phyloP scores from a whole-genome alignment of 1,284 basidiomycete genomes.

The Sphagnurus paluster region DNA sequence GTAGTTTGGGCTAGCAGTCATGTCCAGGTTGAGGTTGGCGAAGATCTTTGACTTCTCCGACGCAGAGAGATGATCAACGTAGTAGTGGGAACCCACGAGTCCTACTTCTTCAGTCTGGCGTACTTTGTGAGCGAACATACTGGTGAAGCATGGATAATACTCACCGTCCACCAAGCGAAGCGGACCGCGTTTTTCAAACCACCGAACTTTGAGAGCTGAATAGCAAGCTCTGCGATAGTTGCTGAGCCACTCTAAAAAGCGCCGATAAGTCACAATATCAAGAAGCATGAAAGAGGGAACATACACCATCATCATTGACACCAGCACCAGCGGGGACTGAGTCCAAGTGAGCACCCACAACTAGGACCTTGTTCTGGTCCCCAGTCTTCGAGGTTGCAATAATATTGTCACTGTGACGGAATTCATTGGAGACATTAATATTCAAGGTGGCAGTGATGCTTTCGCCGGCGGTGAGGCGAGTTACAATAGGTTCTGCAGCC shows the following conservation, averaged over 20 bases:
- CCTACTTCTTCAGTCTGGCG: conserved; percentile 15
- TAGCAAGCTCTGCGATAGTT: conserved; percentile 12
- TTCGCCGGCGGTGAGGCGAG: conserved; percentile 8
- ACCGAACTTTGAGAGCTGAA: conserved; percentile 14
- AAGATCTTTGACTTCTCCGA: conserved; percentile 15
- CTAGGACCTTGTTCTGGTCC: conserved; percentile 14
- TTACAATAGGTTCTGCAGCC: conserved; percentile 13
- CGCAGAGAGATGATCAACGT: conserved; percentile 12
- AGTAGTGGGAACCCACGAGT: conserved; percentile 14
- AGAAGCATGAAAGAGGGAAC: not conserved
- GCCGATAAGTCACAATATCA: not conserved
- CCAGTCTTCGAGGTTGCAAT: conserved; percentile 14
- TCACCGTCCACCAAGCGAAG: conserved; percentile 17
- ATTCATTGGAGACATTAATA: conserved; percentile 12
- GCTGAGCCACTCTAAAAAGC: conserved; percentile 13
- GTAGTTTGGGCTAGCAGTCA: conserved; percentile 16
- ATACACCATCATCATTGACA: conserved; percentile 15
- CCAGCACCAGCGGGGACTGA: conserved; percentile 17
- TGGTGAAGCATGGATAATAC: not conserved
- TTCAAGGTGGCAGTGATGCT: conserved; percentile 7
- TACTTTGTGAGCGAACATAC: not conserved
- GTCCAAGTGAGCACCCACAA: conserved; percentile 16
- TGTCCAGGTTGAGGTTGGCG: conserved; percentile 17
- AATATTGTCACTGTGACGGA: conserved; percentile 12
- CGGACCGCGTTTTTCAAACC: conserved; percentile 15